Conservation (phyloP, 495 filamentous ascomycete species). For the Tuber borchii region DNA sequence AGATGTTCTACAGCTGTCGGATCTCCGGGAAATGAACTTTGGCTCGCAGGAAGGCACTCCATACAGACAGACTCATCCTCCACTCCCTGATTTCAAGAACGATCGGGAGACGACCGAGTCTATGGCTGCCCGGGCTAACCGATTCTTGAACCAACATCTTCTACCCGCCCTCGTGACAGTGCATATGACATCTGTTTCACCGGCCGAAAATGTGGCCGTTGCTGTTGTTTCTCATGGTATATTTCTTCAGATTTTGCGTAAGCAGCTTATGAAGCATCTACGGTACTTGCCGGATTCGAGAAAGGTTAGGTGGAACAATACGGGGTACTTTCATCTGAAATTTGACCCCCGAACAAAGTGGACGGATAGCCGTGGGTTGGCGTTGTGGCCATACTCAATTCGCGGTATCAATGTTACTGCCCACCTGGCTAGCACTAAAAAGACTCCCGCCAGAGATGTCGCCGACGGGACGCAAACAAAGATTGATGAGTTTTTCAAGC, state of each 20-base stretch:
- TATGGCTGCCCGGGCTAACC: slow-evolving; percentile 56
- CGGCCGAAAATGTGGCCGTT: slow-evolving; percentile 43
- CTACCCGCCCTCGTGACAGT: slow-evolving; percentile 50
- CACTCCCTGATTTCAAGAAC: slow-evolving; percentile 13
- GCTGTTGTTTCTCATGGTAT: slow-evolving; percentile 76
- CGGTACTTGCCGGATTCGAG: slow-evolving; percentile 35
- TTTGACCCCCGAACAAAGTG: slow-evolving; percentile 11
- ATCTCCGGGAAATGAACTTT: slow-evolving; percentile 68
- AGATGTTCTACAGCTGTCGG: slow-evolving; percentile 47
- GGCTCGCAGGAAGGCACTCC: slow-evolving; percentile 61
- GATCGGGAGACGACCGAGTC: slow-evolving; percentile 55
- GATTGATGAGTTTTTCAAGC: slow-evolving; percentile 67
- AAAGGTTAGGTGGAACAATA: slow-evolving; percentile 41
- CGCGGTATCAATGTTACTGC: slow-evolving; percentile 56
- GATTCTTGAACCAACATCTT: slow-evolving; percentile 58
- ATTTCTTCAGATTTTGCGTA: slow-evolving; percentile 63
- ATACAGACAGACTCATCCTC: slow-evolving; percentile 39
- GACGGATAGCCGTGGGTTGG: slow-evolving; percentile 1
- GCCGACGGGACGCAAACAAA: slow-evolving; percentile 62
- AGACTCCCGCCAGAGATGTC: slow-evolving; percentile 71
- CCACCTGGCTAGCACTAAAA: slow-evolving; percentile 66
- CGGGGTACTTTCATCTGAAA: slow-evolving; percentile 24
- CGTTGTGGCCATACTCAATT: slow-evolving; percentile 43
- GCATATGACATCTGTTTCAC: slow-evolving; percentile 17
- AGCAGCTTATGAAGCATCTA: slow-evolving; percentile 53